Evolutionary conservation across 1,139 yeast genomes (phyloP).

Genomic region (Candida tropicalis): DNA sequence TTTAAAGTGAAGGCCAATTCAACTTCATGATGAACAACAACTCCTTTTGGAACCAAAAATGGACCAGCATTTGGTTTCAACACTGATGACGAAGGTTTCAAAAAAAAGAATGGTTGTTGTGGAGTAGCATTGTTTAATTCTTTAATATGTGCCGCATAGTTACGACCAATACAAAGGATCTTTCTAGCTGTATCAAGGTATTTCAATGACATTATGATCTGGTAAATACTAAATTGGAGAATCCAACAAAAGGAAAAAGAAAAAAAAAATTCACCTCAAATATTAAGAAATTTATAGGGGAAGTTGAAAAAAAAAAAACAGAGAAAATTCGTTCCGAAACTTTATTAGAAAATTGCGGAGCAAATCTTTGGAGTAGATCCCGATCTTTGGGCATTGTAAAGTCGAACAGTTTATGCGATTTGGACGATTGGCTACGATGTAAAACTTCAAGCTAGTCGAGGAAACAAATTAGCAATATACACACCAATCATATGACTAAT

Average conservation of each 20-base stretch:
- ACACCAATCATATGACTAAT: no score
- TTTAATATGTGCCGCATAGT: conserved; percentile 91
- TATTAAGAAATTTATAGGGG: background rate
- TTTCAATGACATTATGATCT: conserved; percentile 48
- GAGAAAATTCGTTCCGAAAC: no score
- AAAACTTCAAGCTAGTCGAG: no score
- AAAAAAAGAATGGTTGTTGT: conserved; percentile 83
- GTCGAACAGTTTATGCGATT: no score
- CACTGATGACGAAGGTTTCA: conserved; percentile 78
- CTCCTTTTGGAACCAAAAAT: conserved; percentile 80
- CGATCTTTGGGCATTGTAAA: no score
- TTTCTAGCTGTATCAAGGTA: conserved; percentile 73
- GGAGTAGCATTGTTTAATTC: conserved; percentile 86
- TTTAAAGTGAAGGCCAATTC: conserved; percentile 84
- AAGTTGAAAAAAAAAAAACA: background rate
- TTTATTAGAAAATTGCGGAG: no score
- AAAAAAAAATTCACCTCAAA: background rate
- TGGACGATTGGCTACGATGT: no score
- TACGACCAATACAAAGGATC: conserved; percentile 92
- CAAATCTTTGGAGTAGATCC: no score
- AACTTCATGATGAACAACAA: conserved; percentile 85
- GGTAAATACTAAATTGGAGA: background rate
- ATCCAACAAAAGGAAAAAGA: background rate
- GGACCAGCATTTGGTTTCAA: conserved; percentile 70
- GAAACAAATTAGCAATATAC: no score